A percentile compares a stretch with the other conserved stretches of the same genome.
These are phyloP conservation scores for Aspergillus avenaceus DNA, from an alignment of 495 filamentous ascomycete species.

Conservation along the genomic window DNA sequence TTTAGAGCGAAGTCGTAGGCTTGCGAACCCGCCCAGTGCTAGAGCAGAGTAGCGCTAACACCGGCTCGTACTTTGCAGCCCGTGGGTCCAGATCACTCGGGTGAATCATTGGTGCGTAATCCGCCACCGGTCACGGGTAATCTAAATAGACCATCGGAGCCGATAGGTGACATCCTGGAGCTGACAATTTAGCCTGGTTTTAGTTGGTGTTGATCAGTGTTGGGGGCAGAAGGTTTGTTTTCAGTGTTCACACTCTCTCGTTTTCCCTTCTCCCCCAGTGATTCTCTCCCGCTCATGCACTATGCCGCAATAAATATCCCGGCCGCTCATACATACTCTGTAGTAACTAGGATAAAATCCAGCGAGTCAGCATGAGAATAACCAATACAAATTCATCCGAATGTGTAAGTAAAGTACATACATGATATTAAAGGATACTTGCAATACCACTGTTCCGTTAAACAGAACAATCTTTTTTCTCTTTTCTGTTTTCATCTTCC, in stretches of 20 bases:
- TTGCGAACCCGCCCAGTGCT: not conserved
- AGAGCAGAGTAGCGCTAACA: too few relatives aligned
- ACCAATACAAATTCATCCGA: too few relatives aligned
- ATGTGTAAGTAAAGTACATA: not conserved
- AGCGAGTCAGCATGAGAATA: not conserved
- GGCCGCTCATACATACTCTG: too few relatives aligned
- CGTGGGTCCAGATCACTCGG: slow-evolving; percentile 3
- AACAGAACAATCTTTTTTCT: too few relatives aligned
- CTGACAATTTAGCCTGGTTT: slow-evolving; percentile 4
- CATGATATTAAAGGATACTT: too few relatives aligned
- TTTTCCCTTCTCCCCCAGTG: not conserved
- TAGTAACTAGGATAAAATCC: too few relatives aligned
- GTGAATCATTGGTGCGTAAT: slow-evolving; percentile 12
- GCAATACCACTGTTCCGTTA: too few relatives aligned
- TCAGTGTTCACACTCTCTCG: not conserved
- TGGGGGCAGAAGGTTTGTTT: not conserved
- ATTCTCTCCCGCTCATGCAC: not conserved
- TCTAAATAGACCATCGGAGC: not conserved
- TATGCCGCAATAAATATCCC: not conserved
- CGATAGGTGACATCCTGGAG: not conserved
- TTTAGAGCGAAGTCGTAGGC: not conserved
- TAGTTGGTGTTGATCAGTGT: not conserved
- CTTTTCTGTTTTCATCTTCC: too few relatives aligned
- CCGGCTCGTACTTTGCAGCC: not conserved
- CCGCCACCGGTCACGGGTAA: slow-evolving; percentile 8